Percentiles rank a stretch among this genome's conserved stretches.
Evolutionary conservation across 2,329 filamentous ascomycete genomes (phyloP).

Genomic region (Colletotrichum spinosum): DNA sequence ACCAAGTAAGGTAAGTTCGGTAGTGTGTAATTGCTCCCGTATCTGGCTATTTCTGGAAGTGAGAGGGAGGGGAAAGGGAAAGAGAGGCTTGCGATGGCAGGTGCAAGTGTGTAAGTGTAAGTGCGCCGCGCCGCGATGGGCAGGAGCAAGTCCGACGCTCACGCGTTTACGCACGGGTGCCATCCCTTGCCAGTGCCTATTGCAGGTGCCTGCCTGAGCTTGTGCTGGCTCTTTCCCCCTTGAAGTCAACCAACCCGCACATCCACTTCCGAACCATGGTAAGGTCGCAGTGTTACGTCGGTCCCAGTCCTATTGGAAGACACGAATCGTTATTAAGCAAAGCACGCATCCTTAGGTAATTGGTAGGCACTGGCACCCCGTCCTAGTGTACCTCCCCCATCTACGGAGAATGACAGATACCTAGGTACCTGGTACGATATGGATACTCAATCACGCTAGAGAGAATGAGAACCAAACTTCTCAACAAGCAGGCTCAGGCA

Average conservation of each 20-base stretch:
- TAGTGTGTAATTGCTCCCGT: conserved; percentile 18
- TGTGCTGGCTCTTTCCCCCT: conserved; percentile 21
- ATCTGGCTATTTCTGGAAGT: conserved; percentile 22
- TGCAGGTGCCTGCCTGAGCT: conserved; percentile 1
- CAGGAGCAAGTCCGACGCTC: no score
- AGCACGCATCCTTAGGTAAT: no score
- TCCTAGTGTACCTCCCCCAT: no score
- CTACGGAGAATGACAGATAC: no score
- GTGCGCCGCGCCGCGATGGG: no score
- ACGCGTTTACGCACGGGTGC: no score
- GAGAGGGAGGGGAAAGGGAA: conserved; percentile 17
- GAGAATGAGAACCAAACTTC: background rate
- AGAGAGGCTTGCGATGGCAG: background rate
- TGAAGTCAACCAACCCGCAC: conserved; percentile 17
- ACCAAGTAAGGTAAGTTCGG: no score
- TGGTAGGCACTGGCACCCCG: no score
- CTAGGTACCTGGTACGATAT: background rate
- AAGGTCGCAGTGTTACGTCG: no score
- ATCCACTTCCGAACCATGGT: conserved; percentile 8
- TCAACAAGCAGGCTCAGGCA: background rate
- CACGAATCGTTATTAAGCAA: no score
- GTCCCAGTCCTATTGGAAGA: no score
- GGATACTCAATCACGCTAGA: background rate
- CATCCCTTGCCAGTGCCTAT: background rate
- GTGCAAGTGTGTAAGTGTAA: background rate